Evolutionary conservation across 129 eudicot species (phyloP), one percentile per base, ranked within the genome.

Genomic region (Smallanthus sonchifolius): DNA sequence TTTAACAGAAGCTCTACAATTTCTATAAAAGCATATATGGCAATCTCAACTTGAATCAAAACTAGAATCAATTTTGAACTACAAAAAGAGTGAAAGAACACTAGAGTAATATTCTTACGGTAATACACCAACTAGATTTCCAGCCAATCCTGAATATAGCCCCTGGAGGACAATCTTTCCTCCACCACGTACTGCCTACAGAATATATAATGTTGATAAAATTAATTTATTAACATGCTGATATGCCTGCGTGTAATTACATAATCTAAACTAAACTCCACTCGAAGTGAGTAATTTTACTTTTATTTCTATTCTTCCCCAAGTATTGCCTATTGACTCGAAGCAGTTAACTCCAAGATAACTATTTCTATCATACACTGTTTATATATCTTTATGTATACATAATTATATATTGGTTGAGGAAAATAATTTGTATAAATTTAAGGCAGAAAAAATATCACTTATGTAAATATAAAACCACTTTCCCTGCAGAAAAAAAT

Each of bases 101-200:
- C 68, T 40, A 34, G 7, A 7, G 32, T 63, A 38, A 40, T 36
- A 67, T 74, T 40, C 89, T 88, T 90, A 94, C 98, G 98, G 98
- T 77, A 94, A 82, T 59, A 93, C 98, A 70, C 98, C 98, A 69
- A 85, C 97, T 86, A 94, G 79, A 83, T 94, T 94, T 73, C 98
- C 98, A 67, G 89, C 89, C 83, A 93, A 85, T 65, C 98, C 98
- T 55, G 98, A 88, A 84, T 94, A 94, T 20, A 94, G 87, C 64
- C 98, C 98, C 73, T 94, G 92, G 19, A 88, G 88, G 40, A 83
- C 78, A 71, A 94, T 90, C 75, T 90, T 78, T 45, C 96, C 97
- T 68, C 96, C 97, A 60, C 98, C 98, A 34, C 79, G 98, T 62
- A 82, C 98, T 74, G 96, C 98, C 98, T 94, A 84, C 75, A 81